Base-by-base conservation (phyloP, 176 grass and related monocot genomes). In the Triticum urartu region DNA sequence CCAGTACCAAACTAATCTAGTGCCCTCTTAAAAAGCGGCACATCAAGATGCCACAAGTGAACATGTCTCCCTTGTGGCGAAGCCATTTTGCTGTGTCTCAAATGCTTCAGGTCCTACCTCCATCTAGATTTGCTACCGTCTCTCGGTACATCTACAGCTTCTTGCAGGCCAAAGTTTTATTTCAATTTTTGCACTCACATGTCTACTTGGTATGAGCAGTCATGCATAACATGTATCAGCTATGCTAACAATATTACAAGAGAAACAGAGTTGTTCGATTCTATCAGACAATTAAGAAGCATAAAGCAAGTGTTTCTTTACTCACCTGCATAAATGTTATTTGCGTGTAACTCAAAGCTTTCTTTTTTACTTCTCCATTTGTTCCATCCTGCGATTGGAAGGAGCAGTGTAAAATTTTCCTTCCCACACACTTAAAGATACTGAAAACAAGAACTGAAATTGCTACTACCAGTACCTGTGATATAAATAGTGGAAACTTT, bases 401-500 rank as follows among this genome's bases (percentile, higher is more conserved):
- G 79, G 82, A 33, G 48, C 64, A 89, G 54, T 80, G 38, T 77
- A 80, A 86, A 81, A 82, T 64, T 10, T 4, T 25, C 18, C 0
- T 52, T 40, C 25, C 24, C 84, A 66, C 78, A 74, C 21, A 86
- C 22, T 83, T 83, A 68, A 85, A 79, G 63, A 22, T 34, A 83
- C 68, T 81, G 36, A 77, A 25, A 52, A 66, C 26, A 86, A 79
- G 20, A 78, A 77, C 9, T 83, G 14, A 91, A 89, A 79, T 40
- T 67, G 1, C 2, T 7, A 65, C 6, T 24, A 59, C 22, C 73
- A 86, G 22, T 83, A 96, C 97, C 97, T 99, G 97, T 62, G 97
- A 99, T 87, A 99, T 85, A 88, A 99, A 99, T 75, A 99, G 83
- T 43, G 97, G 97, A 86, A 99, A 99, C 71, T 99, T 96, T 66